phyloP scores from a whole-genome alignment of 345 rosid genomes.

The Anastatica hierochuntica region DNA sequence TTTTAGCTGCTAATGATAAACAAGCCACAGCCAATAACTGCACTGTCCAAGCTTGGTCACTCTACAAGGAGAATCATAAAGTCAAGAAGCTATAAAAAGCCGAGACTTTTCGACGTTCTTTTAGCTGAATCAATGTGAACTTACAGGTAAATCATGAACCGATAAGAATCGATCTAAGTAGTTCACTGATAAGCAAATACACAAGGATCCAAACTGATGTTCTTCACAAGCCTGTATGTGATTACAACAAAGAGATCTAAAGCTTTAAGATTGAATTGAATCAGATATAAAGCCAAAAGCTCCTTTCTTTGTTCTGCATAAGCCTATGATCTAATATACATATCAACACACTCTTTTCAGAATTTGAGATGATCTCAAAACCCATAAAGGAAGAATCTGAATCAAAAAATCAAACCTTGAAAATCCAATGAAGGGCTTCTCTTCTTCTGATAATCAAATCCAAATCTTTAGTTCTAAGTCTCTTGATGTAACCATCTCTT shows the following conservation, averaged over 20 bases:
- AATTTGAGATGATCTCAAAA: background rate
- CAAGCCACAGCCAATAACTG: constrained; percentile 66
- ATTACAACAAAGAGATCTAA: background rate
- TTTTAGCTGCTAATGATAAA: constrained; percentile 65
- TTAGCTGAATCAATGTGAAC: constrained; percentile 17
- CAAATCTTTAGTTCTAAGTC: constrained; percentile 46
- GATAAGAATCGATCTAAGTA: constrained; percentile 72
- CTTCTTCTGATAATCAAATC: constrained; percentile 45
- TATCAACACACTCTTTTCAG: background rate
- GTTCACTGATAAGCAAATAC: constrained; percentile 47
- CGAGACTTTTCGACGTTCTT: background rate
- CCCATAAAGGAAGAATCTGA: background rate
- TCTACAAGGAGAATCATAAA: constrained; percentile 25
- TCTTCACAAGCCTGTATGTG: constrained; percentile 46
- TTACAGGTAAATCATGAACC: constrained; percentile 54
- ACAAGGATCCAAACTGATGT: constrained; percentile 45
- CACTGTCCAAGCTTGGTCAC: constrained; percentile 45
- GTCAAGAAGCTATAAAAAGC: background rate
- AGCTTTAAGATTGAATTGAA: background rate
- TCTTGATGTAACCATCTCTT: constrained; percentile 40
- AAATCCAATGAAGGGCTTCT: constrained; percentile 62
- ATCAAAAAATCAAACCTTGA: constrained; percentile 35
- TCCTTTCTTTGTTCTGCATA: background rate
- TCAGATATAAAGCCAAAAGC: constrained; percentile 4
- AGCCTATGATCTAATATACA: background rate